Evolutionary conservation across 441 rosid genomes (phyloP).

Genomic region (Pelargonium myrrhifolium): DNA sequence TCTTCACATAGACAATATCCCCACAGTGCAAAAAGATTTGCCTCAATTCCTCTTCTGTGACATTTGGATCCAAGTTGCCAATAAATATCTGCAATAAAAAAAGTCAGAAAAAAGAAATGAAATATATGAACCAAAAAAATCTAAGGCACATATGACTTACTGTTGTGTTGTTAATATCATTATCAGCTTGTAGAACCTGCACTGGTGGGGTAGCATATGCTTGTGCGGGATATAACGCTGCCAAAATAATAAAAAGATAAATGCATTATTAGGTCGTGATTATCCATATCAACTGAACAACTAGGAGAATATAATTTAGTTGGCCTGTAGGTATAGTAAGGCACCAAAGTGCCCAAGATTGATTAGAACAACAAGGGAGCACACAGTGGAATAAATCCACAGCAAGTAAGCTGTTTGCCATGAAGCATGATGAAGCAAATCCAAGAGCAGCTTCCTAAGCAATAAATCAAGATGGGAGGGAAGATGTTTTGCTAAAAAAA

Average conservation of each 20-base stretch:
- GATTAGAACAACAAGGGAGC: no score
- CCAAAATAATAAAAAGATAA: constrained; percentile 19
- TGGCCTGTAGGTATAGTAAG: no score
- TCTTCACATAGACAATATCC: constrained; percentile 63
- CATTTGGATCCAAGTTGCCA: constrained; percentile 74
- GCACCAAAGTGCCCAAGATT: no score
- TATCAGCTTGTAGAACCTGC: constrained; percentile 57
- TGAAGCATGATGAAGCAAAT: no score
- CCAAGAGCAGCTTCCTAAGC: no score
- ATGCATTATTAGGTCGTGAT: neutral
- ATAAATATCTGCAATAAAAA: constrained; percentile 49
- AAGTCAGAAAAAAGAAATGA: constrained; percentile 19
- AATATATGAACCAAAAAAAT: neutral
- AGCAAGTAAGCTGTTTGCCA: no score
- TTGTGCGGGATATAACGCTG: constrained; percentile 61
- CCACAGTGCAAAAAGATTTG: constrained; percentile 63
- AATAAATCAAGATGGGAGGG: neutral
- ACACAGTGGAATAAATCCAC: no score
- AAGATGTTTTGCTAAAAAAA: neutral
- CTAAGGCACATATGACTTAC: constrained; percentile 28
- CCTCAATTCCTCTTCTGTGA: constrained; percentile 78
- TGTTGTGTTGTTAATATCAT: constrained; percentile 70
- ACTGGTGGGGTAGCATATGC: constrained; percentile 48
- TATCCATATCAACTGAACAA: no score
- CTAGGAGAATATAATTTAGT: no score